phyloP scores from a whole-genome alignment of 768 basidiomycete species.

The Tulasnella sp. region DNA sequence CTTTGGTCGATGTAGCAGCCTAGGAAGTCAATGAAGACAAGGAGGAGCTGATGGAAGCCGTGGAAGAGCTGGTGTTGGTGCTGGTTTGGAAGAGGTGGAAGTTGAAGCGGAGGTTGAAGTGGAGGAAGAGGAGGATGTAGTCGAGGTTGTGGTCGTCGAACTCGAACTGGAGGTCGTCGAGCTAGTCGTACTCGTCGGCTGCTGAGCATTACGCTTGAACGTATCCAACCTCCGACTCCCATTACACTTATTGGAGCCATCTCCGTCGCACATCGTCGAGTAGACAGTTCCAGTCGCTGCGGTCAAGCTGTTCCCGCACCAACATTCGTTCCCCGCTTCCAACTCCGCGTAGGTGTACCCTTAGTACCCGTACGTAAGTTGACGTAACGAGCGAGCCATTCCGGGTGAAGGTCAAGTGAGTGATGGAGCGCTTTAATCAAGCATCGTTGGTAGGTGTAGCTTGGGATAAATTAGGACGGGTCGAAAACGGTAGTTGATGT shows the following conservation, averaged over 20 bases:
- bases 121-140: not conserved
- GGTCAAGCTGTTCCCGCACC: not conserved
- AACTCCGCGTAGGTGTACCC: constrained; percentile 11
- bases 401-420: not conserved
- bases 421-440: not conserved
- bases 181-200: not conserved
- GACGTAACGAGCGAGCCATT: constrained; percentile 1
- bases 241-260: constrained; percentile 14
- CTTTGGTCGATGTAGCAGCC: constrained; percentile 10
- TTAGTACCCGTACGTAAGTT: not conserved
- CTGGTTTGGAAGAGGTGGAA: not conserved
- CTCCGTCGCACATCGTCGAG: constrained; percentile 13
- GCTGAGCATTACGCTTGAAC: not conserved
- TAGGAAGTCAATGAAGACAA: not conserved
- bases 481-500: not conserved
- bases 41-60: not conserved
- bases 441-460: not conserved
- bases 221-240: not conserved
- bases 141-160: not conserved
- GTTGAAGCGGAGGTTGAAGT: not conserved
- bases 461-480: not conserved
- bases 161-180: not conserved
- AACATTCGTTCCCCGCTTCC: constrained; percentile 15
- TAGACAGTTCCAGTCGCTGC: not conserved
- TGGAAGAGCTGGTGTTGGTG: not conserved